Base-by-base conservation (phyloP, 306 rosid genomes). In the Alnus glutinosa region DNA sequence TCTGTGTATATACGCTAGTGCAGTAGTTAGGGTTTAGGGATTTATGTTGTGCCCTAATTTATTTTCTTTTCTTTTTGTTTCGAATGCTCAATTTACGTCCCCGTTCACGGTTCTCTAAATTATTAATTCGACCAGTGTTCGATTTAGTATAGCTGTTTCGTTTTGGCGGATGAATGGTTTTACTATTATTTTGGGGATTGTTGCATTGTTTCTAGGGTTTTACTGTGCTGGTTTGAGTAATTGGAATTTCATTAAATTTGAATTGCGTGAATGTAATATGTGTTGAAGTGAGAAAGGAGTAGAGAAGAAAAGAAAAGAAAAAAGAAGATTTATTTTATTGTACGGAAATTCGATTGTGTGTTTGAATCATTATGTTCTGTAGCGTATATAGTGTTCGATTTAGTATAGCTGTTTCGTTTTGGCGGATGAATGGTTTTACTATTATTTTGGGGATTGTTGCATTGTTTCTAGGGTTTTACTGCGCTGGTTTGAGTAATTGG, bases 11-110 rank as follows among this genome's bases (percentile, higher is more conserved):
- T 9, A 7, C 39, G 36, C 44, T 47, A 19, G 12, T 9, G 69
- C 15, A 62, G 7, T 59, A 55, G 51, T 46, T 80, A 48, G 71
- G 74, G 77, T 67, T 7, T 23, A 50, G 81, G 55, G 19, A 11
- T 64, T 34, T 46, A 18, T 36, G 3, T 1, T 46, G 11, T 44
- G 61, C 57, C 47, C 9, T 14, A 34, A 12, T 71, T 71, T 71
- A 9, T 11, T 10, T 49, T 49, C 3, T 49, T 9, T 49, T 49
- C 14, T 49, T 49, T 49, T 42, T 42, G 11, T 49, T 49, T 49
- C 52, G 10, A 28, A 70, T 55, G 16, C 66, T 73, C 49, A 4
- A 50, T 10, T 51, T 10, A 9, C 12, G 1, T 46, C 28, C 44
- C 0, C 0, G 2, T 19, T 23, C 19, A 1, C 52, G 49, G 34